These are phyloP conservation scores for Curvularia hawaiiensis DNA, from an alignment of 2,329 filamentous ascomycete genomes.

Conservation along the genomic window DNA sequence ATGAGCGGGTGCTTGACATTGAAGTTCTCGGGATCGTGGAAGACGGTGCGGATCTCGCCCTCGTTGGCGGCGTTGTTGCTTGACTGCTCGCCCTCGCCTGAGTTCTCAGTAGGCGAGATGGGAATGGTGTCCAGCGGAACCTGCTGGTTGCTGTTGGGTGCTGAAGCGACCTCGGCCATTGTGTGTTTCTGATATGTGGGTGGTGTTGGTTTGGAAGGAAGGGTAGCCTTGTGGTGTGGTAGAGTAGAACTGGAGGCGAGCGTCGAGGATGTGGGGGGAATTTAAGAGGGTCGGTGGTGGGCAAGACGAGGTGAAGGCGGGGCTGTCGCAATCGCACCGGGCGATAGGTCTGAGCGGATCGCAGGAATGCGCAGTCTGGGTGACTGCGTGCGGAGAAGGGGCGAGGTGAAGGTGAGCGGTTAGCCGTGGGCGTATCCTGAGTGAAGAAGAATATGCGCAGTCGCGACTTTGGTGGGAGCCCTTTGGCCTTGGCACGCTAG, in stretches of 20 bases:
- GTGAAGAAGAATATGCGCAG: conserved; percentile 30
- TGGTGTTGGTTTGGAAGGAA: conserved; percentile 4
- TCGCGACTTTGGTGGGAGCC: conserved; percentile 23
- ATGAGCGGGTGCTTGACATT: conserved; percentile 99
- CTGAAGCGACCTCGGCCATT: conserved; percentile 46
- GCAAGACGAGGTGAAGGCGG: conserved; percentile 22
- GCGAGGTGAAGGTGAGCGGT: conserved; percentile 18
- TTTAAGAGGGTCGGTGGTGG: conserved; percentile 24
- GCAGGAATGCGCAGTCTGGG: conserved; percentile 23
- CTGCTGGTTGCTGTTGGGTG: conserved; percentile 52
- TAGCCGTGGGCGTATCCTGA: conserved; percentile 26
- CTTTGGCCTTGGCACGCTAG: conserved; percentile 22
- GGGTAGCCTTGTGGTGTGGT: conserved; percentile 1
- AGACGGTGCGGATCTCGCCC: conserved; percentile 82
- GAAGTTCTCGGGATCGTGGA: conserved; percentile 98
- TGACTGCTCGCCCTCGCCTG: conserved; percentile 47
- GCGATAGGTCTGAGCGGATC: conserved; percentile 36
- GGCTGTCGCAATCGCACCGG: conserved; percentile 42
- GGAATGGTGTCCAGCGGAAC: conserved; percentile 62
- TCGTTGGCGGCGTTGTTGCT: conserved; percentile 50
- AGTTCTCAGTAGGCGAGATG: conserved; percentile 57
- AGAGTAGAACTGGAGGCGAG: not conserved
- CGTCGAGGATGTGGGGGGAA: conserved; percentile 20
- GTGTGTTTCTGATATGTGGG: conserved; percentile 17
- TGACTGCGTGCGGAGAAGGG: conserved; percentile 18